phyloP scores from a whole-genome alignment of 768 basidiomycete genomes.

The Galerina marginata region DNA sequence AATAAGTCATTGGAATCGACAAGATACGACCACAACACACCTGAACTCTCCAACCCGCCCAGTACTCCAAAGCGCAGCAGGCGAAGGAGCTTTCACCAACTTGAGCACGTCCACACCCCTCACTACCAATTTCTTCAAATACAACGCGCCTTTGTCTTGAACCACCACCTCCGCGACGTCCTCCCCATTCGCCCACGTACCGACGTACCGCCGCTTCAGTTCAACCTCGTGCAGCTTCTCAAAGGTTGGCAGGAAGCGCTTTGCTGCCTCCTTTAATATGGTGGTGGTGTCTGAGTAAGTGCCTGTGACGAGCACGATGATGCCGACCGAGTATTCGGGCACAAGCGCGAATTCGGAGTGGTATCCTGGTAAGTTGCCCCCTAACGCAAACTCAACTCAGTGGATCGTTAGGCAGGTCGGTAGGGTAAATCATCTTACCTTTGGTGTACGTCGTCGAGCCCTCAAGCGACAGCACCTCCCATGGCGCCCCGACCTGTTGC shows the following conservation, averaged over 20 bases:
- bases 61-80: conserved; percentile 43
- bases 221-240: conserved; percentile 34
- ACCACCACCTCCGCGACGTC: conserved; percentile 31
- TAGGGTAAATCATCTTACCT: conserved; percentile 24
- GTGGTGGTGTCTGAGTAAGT: conserved; percentile 34
- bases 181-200: conserved; percentile 39
- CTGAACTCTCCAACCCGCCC: conserved; percentile 44
- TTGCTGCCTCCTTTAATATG: conserved; percentile 37
- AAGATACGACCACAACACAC: conserved; percentile 14
- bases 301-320: conserved; percentile 47
- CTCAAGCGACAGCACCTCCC: conserved; percentile 45
- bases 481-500: conserved; percentile 46
- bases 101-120: conserved; percentile 40
- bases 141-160: conserved; percentile 36
- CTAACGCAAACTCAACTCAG: conserved; percentile 22
- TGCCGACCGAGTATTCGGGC: conserved; percentile 45
- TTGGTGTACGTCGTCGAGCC: conserved; percentile 39
- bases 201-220: conserved; percentile 32
- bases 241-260: conserved; percentile 40
- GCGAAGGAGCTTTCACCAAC: conserved; percentile 16
- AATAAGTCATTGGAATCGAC: conserved; percentile 12
- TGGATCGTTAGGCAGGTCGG: background rate
- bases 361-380: conserved; percentile 44
- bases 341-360: conserved; percentile 45
- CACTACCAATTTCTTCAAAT: conserved; percentile 37